These are phyloP conservation scores for Striga hermonthica DNA, from an alignment of 305 asterid species.

Conservation along the genomic window DNA sequence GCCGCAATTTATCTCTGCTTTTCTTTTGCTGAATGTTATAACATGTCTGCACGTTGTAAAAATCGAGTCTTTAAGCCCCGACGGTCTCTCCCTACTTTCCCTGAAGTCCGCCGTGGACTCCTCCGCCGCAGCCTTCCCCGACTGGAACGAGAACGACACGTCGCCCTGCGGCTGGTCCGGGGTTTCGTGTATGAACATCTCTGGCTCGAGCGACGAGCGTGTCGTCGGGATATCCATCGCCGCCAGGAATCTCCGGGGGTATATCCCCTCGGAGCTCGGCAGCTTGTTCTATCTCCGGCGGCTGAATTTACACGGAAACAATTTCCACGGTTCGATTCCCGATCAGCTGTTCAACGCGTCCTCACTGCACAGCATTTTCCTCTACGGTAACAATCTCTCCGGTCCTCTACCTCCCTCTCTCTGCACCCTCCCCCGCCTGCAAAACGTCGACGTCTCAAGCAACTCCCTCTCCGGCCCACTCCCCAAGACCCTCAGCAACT, in stretches of 20 bases:
- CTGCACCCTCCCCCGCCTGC: constrained; percentile 72
- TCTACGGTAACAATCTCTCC: constrained; percentile 76
- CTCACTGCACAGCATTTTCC: constrained; percentile 79
- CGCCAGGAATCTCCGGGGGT: constrained; percentile 71
- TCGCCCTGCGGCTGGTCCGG: constrained; percentile 94
- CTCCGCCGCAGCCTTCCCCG: constrained; percentile 50
- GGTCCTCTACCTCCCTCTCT: constrained; percentile 74
- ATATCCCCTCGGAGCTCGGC: constrained; percentile 94
- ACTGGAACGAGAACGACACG: constrained; percentile 76
- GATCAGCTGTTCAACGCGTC: constrained; percentile 88
- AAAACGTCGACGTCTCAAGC: constrained; percentile 70
- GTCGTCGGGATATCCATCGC: constrained; percentile 75
- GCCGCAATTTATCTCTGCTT: constrained; percentile 32
- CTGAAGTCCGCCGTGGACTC: constrained; percentile 74
- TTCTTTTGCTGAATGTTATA: constrained; percentile 30
- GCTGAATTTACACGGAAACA: constrained; percentile 77
- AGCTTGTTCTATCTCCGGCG: constrained; percentile 75
- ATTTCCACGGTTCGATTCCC: constrained; percentile 75
- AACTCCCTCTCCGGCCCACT: constrained; percentile 71
- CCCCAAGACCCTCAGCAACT: constrained; percentile 60
- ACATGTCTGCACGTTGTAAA: constrained; percentile 17
- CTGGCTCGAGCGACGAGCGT: constrained; percentile 73
- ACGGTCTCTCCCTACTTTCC: constrained; percentile 81
- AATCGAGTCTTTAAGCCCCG: constrained; percentile 48
- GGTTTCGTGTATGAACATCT: constrained; percentile 70